A percentile compares a stretch with the other conserved stretches of the same genome.
Evolutionary conservation across 1,284 basidiomycete species (phyloP).

Genomic region (Sanghuangporus weigelae): DNA sequence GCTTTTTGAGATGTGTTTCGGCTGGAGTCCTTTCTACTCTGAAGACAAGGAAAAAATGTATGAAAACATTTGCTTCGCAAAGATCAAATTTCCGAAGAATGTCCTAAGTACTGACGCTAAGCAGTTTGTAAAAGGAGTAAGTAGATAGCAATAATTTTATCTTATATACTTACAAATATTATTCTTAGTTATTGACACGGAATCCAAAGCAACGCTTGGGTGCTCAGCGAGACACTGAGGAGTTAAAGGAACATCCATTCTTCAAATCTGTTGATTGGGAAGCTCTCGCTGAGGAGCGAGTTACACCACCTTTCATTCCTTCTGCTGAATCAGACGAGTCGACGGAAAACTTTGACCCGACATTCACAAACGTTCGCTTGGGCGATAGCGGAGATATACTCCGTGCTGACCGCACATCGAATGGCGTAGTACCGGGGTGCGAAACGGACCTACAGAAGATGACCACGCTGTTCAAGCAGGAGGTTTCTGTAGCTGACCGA

Average conservation of each 20-base stretch:
- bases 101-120: slow-evolving; percentile 98
- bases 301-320: slow-evolving; percentile 97
- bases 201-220: slow-evolving; percentile 97
- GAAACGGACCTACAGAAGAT: slow-evolving; percentile 32
- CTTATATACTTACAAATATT: slow-evolving; percentile 10
- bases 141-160: slow-evolving; percentile 30
- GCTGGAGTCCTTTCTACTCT: slow-evolving; percentile 99
- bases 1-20: slow-evolving; percentile 98
- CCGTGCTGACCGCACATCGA: slow-evolving; percentile 73
- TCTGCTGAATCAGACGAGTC: slow-evolving; percentile 97
- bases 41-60: slow-evolving; percentile 99
- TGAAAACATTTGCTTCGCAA: slow-evolving; percentile 98
- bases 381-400: slow-evolving; percentile 57
- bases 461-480: slow-evolving; percentile 42
- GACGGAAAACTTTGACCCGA: slow-evolving; percentile 96
- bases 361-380: slow-evolving; percentile 90
- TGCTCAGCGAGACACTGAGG: slow-evolving; percentile 86
- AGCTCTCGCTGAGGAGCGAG: slow-evolving; percentile 81
- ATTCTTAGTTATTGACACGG: slow-evolving; percentile 82
- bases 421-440: slow-evolving; percentile 55
- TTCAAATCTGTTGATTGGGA: slow-evolving; percentile 92
- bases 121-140: slow-evolving; percentile 96
- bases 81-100: slow-evolving; percentile 96
- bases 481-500: slow-evolving; percentile 47
- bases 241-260: slow-evolving; percentile 96